Percentiles rank a stretch among this genome's conserved stretches.
phyloP scores from a whole-genome alignment of 495 filamentous ascomycete genomes.

The Neurospora sublineolata region DNA sequence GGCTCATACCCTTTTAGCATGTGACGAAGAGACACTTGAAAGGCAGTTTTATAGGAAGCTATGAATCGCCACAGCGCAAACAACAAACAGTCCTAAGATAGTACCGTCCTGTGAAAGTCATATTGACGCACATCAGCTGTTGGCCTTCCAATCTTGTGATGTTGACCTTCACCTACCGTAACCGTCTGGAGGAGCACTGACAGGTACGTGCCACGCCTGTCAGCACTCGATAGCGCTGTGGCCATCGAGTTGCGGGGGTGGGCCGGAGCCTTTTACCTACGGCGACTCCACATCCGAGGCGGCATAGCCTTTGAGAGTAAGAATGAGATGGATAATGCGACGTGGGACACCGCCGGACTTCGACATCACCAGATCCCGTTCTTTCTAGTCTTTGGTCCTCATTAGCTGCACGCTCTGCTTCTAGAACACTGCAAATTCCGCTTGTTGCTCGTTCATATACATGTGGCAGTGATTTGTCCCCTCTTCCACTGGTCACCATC shows the following conservation, averaged over 20 bases:
- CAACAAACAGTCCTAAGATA: neutral
- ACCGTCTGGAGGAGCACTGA: neutral
- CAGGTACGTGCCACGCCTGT: neutral
- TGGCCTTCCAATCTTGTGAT: neutral
- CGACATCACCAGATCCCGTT: neutral
- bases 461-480: neutral
- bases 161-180: neutral
- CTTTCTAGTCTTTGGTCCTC: neutral
- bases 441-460: neutral
- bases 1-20: neutral
- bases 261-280: neutral
- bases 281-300: neutral
- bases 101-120: neutral
- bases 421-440: neutral
- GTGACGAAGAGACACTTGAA: neutral
- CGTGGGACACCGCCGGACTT: neutral
- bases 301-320: neutral
- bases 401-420: neutral
- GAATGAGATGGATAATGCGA: neutral
- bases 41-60: neutral
- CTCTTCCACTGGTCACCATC: neutral
- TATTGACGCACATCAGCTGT: neutral
- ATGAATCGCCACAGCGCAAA: neutral
- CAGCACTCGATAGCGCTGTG: neutral
- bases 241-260: neutral